These are phyloP conservation scores for Penicillium verhagenii DNA, from an alignment of 495 filamentous ascomycete species.

Conservation along the genomic window DNA sequence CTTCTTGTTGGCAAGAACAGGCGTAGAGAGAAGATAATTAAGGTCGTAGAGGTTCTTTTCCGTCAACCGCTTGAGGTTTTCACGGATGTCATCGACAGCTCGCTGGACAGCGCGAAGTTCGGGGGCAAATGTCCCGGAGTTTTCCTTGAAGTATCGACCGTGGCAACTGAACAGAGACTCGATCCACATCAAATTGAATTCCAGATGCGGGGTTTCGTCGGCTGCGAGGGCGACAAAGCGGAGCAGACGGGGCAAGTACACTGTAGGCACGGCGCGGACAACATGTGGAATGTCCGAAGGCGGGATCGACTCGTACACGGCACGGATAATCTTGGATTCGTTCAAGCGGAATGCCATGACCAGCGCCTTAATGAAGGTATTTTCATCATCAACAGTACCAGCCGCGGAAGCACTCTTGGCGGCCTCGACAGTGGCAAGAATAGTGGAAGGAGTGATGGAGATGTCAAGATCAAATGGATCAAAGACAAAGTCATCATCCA, in stretches of 20 bases:
- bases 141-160: conserved; percentile 78
- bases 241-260: conserved; percentile 81
- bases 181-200: conserved; percentile 92
- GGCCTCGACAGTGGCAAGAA: conserved; percentile 66
- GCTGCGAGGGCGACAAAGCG: conserved; percentile 82
- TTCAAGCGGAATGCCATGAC: conserved; percentile 97
- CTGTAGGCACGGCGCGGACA: conserved; percentile 72
- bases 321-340: conserved; percentile 69
- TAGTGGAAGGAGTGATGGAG: conserved; percentile 80
- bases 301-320: conserved; percentile 83
- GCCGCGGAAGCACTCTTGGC: conserved; percentile 33
- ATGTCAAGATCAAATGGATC: conserved; percentile 97
- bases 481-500: conserved; percentile 76
- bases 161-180: conserved; percentile 79
- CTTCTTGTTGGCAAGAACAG: conserved; percentile 38
- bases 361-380: conserved; percentile 84
- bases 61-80: conserved; percentile 68
- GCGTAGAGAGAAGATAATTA: conserved; percentile 67
- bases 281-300: conserved; percentile 72
- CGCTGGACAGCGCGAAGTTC: conserved; percentile 79
- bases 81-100: conserved; percentile 72
- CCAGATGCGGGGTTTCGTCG: conserved; percentile 88
- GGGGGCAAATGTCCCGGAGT: conserved; percentile 69
- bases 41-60: conserved; percentile 86
- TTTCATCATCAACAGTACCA: conserved; percentile 45